These are phyloP conservation scores for Tuber microsphaerosporum DNA, from an alignment of 495 filamentous ascomycete genomes.

Conservation along the genomic window DNA sequence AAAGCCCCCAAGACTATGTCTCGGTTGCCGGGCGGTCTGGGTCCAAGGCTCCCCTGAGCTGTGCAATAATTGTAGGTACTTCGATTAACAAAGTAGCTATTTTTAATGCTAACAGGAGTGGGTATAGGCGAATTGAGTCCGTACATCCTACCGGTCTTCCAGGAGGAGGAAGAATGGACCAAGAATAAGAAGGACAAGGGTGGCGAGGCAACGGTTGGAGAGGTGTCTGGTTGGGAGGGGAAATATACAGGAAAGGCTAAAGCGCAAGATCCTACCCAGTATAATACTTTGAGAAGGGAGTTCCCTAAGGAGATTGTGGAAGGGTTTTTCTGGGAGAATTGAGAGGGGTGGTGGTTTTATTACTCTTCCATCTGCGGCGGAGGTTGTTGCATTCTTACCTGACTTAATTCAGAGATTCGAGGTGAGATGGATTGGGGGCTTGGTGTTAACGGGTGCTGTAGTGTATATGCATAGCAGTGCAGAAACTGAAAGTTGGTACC, in stretches of 20 bases:
- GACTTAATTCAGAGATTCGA: neutral
- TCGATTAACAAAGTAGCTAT: neutral
- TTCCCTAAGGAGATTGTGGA: neutral
- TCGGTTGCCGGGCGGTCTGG: neutral
- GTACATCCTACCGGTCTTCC: neutral
- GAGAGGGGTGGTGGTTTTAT: neutral
- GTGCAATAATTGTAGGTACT: neutral
- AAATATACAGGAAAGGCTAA: neutral
- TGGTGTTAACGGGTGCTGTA: neutral
- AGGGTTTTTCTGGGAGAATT: neutral
- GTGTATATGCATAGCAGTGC: neutral
- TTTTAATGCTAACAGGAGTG: neutral
- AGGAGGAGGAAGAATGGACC: neutral
- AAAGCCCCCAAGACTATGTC: neutral
- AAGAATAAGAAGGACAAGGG: neutral
- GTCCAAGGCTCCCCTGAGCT: neutral
- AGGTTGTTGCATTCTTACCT: neutral
- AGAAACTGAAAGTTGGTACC: neutral
- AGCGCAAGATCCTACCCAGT: neutral
- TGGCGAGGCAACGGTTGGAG: neutral
- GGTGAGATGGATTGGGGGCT: neutral
- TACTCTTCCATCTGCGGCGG: neutral
- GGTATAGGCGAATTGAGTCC: neutral
- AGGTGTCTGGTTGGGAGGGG: neutral
- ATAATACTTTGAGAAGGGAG: neutral